Evolutionary conservation across 2,329 filamentous ascomycete species (phyloP).

Genomic region (Helminthosporium solani): DNA sequence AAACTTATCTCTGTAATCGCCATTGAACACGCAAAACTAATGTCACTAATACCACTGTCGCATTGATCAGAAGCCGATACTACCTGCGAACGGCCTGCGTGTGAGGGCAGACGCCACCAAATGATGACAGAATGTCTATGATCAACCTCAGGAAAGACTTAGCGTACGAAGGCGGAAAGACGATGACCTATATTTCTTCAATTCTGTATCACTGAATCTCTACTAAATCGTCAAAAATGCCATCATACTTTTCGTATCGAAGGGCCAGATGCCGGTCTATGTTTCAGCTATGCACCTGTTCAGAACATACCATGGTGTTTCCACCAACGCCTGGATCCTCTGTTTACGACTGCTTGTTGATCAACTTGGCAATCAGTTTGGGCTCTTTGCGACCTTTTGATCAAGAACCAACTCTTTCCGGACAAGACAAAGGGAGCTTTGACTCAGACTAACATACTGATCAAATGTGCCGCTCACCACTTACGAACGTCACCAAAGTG

Average conservation of each 20-base stretch:
- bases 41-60: not conserved
- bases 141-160: not conserved
- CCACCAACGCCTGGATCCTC: conserved; percentile 5
- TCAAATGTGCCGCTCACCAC: not conserved
- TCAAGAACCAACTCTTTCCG: not conserved
- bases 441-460: not conserved
- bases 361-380: not conserved
- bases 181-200: not conserved
- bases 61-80: not conserved
- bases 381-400: not conserved
- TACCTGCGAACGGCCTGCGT: not conserved
- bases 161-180: not conserved
- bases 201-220: not conserved
- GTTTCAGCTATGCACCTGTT: conserved; percentile 33
- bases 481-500: not conserved
- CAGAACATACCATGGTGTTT: conserved; percentile 25
- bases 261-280: conserved; percentile 17
- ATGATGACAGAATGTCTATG: not conserved
- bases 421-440: conserved; percentile 4
- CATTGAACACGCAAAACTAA: not conserved
- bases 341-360: not conserved
- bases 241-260: not conserved
- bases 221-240: conserved; percentile 11
- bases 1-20: too few relatives aligned
- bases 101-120: too few relatives aligned